phyloP scores from a whole-genome alignment of 2,329 filamentous ascomycete genomes.

The Beauveria pseudobassiana region DNA sequence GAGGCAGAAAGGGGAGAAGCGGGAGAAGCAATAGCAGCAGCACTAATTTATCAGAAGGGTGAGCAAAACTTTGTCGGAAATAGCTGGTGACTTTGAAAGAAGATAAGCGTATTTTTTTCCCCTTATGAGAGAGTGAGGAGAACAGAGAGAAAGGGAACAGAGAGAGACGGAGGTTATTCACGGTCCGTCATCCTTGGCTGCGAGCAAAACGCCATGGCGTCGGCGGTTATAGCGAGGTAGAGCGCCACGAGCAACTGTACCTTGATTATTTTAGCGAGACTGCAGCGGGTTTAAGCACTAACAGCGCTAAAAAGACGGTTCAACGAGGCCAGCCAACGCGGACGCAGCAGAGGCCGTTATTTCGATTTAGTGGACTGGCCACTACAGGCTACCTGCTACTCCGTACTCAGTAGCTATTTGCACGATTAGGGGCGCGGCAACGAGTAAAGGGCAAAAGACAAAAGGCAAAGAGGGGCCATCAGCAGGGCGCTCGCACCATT shows the following conservation, averaged over 20 bases:
- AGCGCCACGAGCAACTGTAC: background rate
- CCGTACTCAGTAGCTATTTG: too few relatives aligned
- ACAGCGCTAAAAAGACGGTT: background rate
- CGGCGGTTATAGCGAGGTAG: background rate
- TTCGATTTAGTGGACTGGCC: background rate
- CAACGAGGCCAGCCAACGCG: background rate
- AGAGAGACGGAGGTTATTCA: too few relatives aligned
- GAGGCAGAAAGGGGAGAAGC: conserved; percentile 6
- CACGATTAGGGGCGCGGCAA: too few relatives aligned
- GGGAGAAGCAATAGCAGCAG: background rate
- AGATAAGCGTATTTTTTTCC: too few relatives aligned
- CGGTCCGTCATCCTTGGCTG: background rate
- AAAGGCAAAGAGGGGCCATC: background rate
- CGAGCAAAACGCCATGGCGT: background rate
- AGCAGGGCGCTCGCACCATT: background rate
- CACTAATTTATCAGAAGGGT: background rate
- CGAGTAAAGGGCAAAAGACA: too few relatives aligned
- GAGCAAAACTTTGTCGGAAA: background rate
- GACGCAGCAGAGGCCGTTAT: background rate
- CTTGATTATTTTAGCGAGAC: background rate
- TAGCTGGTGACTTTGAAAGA: background rate
- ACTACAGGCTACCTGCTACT: too few relatives aligned
- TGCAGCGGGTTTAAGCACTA: background rate
- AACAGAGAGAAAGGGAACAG: too few relatives aligned
- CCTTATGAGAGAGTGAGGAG: too few relatives aligned